These are phyloP conservation scores for Termitomyces sp. DNA, from an alignment of 768 basidiomycete genomes.

Conservation along the genomic window DNA sequence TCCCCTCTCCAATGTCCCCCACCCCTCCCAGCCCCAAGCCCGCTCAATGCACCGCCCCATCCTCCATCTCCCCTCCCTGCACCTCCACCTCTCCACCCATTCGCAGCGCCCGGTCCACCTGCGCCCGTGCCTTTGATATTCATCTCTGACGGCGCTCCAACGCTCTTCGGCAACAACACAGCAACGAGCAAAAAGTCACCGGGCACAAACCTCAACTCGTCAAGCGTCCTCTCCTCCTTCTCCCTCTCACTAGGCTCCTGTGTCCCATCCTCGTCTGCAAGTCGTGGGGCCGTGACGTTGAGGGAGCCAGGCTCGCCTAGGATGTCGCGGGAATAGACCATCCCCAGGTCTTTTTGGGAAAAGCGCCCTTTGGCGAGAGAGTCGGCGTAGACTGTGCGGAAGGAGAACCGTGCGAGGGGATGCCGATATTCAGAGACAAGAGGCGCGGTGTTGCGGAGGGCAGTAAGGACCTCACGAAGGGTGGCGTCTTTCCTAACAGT, in stretches of 20 bases:
- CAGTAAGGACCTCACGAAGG: constrained; percentile 71
- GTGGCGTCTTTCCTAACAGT: constrained; percentile 75
- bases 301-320: constrained; percentile 72
- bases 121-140: constrained; percentile 43
- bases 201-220: constrained; percentile 74
- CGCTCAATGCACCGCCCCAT: constrained; percentile 36
- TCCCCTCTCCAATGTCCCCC: constrained; percentile 76
- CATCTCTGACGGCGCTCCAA: constrained; percentile 43
- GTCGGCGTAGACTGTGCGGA: constrained; percentile 77
- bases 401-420: constrained; percentile 76
- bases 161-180: constrained; percentile 70
- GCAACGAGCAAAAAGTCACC: constrained; percentile 75
- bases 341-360: constrained; percentile 73
- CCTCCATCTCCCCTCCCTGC: constrained; percentile 34
- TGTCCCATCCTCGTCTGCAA: constrained; percentile 40
- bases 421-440: constrained; percentile 69
- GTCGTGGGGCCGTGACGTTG: constrained; percentile 48
- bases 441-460: constrained; percentile 67
- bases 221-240: constrained; percentile 66
- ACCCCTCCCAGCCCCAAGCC: constrained; percentile 35
- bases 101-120: constrained; percentile 14
- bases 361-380: constrained; percentile 65
- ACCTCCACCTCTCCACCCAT: constrained; percentile 26
- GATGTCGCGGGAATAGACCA: constrained; percentile 80
- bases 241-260: constrained; percentile 37